Evolutionary conservation across 1,284 basidiomycete species (phyloP).

Genomic region (Coniferiporia sulphurascens): DNA sequence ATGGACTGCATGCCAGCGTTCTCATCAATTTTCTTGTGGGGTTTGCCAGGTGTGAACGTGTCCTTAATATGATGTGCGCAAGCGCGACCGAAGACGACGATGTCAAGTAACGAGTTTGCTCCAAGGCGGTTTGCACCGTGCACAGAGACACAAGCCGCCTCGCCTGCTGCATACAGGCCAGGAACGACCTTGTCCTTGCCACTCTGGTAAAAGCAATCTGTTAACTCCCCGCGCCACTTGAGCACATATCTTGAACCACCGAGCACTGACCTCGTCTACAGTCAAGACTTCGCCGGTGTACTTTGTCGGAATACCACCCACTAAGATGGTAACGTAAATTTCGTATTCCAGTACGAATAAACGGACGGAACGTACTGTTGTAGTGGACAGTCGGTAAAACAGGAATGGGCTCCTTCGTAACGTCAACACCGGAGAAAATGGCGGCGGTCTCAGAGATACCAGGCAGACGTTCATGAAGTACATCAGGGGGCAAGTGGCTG

Average conservation of each 20-base stretch:
- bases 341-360: background rate
- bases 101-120: constrained; percentile 98
- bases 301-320: constrained; percentile 99
- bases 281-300: constrained; percentile 98
- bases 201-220: constrained; percentile 31
- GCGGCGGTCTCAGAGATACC: constrained; percentile 99
- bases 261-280: constrained; percentile 50
- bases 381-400: constrained; percentile 96
- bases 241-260: background rate
- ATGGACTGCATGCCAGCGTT: constrained; percentile 87
- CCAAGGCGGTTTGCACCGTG: constrained; percentile 99
- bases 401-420: constrained; percentile 98
- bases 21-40: constrained; percentile 86
- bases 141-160: constrained; percentile 98
- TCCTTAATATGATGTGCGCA: constrained; percentile 98
- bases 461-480: constrained; percentile 95
- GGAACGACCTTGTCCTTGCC: constrained; percentile 96
- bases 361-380: constrained; percentile 64
- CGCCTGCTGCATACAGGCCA: constrained; percentile 97
- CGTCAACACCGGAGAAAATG: constrained; percentile 99
- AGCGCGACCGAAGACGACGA: constrained; percentile 98
- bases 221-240: background rate
- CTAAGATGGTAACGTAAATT: constrained; percentile 36
- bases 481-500: constrained; percentile 93
- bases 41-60: constrained; percentile 83